Evolutionary conservation across 768 basidiomycete genomes (phyloP).

Genomic region (Russula griseocarnosa): DNA sequence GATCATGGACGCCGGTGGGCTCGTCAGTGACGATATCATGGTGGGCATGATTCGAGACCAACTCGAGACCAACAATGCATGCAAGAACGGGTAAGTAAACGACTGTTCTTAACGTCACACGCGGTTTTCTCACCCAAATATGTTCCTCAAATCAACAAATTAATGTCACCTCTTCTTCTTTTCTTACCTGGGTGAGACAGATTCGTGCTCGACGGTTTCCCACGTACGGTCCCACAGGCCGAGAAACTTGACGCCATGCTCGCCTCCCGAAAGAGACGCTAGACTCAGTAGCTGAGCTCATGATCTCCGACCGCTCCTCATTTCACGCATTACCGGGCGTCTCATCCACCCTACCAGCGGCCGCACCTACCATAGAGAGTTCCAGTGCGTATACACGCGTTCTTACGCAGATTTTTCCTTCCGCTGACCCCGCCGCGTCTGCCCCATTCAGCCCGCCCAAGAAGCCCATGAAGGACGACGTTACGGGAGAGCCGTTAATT

Average conservation of each 20-base stretch:
- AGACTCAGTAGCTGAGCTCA: conserved; percentile 86
- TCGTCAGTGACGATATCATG: conserved; percentile 95
- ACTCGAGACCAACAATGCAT: conserved; percentile 85
- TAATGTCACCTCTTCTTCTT: neutral
- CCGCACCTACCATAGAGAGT: conserved; percentile 91
- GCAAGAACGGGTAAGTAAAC: conserved; percentile 86
- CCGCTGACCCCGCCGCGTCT: neutral
- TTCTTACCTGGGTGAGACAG: conserved; percentile 39
- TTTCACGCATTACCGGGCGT: conserved; percentile 96
- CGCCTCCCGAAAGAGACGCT: conserved; percentile 75
- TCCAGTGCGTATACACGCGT: conserved; percentile 58
- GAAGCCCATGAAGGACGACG: conserved; percentile 90
- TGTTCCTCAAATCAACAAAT: neutral
- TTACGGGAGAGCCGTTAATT: conserved; percentile 92
- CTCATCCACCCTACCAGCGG: conserved; percentile 88
- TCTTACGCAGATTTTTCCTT: neutral
- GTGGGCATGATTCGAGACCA: conserved; percentile 97
- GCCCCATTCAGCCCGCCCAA: conserved; percentile 77
- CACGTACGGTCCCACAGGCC: conserved; percentile 93
- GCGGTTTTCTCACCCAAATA: no score
- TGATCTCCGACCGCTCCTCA: conserved; percentile 91
- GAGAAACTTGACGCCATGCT: conserved; percentile 96
- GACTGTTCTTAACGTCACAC: neutral
- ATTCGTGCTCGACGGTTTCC: conserved; percentile 99
- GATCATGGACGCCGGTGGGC: conserved; percentile 94